These are phyloP conservation scores for Psilocybe tampanensis DNA, from an alignment of 768 basidiomycete genomes.

Conservation along the genomic window DNA sequence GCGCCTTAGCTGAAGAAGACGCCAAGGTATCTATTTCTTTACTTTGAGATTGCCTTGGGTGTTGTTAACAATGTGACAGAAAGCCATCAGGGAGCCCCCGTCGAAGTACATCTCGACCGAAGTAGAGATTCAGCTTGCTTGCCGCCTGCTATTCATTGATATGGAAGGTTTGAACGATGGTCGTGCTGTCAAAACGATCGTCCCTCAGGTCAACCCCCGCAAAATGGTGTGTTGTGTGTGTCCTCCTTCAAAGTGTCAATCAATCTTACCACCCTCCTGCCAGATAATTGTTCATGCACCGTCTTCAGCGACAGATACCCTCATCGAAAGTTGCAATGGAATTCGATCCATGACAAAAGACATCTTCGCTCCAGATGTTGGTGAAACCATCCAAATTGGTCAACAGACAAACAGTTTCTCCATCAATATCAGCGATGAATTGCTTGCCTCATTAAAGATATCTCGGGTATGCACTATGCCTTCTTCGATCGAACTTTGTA, in stretches of 20 bases:
- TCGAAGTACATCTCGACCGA: constrained; percentile 85
- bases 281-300: constrained; percentile 91
- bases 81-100: constrained; percentile 80
- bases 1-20: constrained; percentile 76
- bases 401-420: constrained; percentile 96
- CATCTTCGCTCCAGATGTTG: constrained; percentile 75
- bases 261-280: not conserved
- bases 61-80: constrained; percentile 38
- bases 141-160: constrained; percentile 89
- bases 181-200: constrained; percentile 94
- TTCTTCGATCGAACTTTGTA: not conserved
- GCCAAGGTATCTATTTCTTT: constrained; percentile 56
- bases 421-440: constrained; percentile 88
- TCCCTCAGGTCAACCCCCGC: constrained; percentile 94
- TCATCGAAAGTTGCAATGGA: constrained; percentile 80
- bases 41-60: not conserved
- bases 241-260: not conserved
- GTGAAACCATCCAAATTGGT: constrained; percentile 88
- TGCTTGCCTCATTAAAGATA: constrained; percentile 79
- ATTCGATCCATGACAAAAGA: constrained; percentile 93
- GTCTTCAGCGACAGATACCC: constrained; percentile 61
- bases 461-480: constrained; percentile 68
- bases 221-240: constrained; percentile 71
- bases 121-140: constrained; percentile 79
- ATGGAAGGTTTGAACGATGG: constrained; percentile 98